Base-by-base conservation (phyloP, 2,329 filamentous ascomycete species). In the Cercospora beticola region DNA sequence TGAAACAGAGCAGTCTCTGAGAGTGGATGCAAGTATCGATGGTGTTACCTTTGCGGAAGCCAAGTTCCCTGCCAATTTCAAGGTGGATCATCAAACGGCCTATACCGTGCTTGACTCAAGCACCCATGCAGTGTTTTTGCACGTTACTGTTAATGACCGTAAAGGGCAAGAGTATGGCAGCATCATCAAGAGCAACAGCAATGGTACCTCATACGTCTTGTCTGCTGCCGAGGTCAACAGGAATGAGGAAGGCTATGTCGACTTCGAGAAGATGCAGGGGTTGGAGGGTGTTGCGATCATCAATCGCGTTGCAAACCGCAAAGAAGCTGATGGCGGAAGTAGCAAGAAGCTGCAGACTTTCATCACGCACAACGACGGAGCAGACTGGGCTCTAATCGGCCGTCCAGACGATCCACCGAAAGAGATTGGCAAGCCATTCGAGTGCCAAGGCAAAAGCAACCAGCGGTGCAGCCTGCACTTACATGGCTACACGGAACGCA, bases 161-260 rank as follows among this genome's bases (percentile, higher is more conserved):
- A 78, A 84, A 62, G 90, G 88, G 18, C 87, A 86, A 62, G 87
- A 91, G 68, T 93, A 92, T 74, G 95, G 95, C 43, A 90, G 91
- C 26, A 92, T 99, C 74, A 88, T 99, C 81, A 99, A 98, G 87
- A 97, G 93, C 77, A 99, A 99, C 83, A 97, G 93, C 75, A 98
- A 99, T 77, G 95, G 95, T 64, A 99, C 95, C 0, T 95, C 92
- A 1, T 99, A 97, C 76, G 92, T 97, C 12, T 83, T 97, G 72
- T 96, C 92, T 79, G 85, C 95, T 26, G 84, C 87, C 60, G 88
- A 88, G 21, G 93, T 98, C 77, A 97, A 98, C 80, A 88, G 92
- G 74, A 89, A 97, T 77, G 82, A 86, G 12, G 74, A 79, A 1
- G 93, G 90, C 54, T 97, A 90, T 76, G 94, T 97, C 56, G 95